These are phyloP conservation scores for Mycena filopes DNA, from an alignment of 768 basidiomycete species.

Conservation along the genomic window DNA sequence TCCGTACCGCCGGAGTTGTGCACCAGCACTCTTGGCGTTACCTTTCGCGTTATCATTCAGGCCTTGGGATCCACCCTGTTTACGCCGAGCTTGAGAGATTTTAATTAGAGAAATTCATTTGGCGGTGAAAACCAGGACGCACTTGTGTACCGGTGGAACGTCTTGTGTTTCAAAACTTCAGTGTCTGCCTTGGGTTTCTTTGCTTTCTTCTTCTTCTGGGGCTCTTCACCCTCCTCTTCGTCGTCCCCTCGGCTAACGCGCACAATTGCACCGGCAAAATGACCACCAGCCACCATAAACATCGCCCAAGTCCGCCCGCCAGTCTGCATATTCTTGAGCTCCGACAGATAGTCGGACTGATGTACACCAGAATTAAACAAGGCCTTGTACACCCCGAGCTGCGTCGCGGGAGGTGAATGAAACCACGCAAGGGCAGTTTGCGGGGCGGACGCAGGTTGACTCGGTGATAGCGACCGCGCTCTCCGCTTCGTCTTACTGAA, in stretches of 20 bases:
- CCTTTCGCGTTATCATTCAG: constrained; percentile 94
- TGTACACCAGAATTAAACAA: constrained; percentile 64
- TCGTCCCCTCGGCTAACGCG: constrained; percentile 70
- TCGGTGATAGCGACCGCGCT: constrained; percentile 59
- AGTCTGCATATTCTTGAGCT: constrained; percentile 73
- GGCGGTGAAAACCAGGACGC: constrained; percentile 43
- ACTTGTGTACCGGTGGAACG: constrained; percentile 99
- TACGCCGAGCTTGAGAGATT: constrained; percentile 78
- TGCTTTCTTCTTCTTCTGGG: constrained; percentile 59
- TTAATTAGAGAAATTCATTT: constrained; percentile 14
- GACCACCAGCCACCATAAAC: constrained; percentile 98
- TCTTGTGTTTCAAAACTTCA: constrained; percentile 90
- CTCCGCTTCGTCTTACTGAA: constrained; percentile 67
- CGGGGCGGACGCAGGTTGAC: constrained; percentile 46
- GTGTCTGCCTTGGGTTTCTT: constrained; percentile 80
- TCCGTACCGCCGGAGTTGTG: constrained; percentile 92
- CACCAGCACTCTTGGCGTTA: constrained; percentile 93
- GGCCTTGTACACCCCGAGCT: constrained; percentile 88
- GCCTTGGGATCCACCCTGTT: constrained; percentile 96
- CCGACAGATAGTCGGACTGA: constrained; percentile 61
- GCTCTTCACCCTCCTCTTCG: constrained; percentile 48
- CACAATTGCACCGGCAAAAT: constrained; percentile 94
- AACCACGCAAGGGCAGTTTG: constrained; percentile 90
- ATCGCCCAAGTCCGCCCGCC: constrained; percentile 87
- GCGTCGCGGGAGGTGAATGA: constrained; percentile 85